A percentile compares a stretch with the other conserved stretches of the same genome.
Evolutionary conservation across 2,329 filamentous ascomycete species (phyloP).

Genomic region (Trichoderma gracile): DNA sequence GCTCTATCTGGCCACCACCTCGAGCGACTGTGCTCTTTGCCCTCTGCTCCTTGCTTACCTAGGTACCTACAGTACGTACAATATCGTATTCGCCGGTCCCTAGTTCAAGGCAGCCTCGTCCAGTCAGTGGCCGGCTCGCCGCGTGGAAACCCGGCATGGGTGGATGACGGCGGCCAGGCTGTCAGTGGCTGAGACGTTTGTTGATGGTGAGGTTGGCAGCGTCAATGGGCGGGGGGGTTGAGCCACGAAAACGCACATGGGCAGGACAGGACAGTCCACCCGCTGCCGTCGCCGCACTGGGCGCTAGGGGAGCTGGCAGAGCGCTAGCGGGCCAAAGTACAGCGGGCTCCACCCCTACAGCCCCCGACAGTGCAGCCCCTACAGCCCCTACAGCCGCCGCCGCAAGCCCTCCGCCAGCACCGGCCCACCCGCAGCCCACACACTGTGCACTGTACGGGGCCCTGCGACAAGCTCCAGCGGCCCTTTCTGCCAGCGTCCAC

Average conservation of each 20-base stretch:
- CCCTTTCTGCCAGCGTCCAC: background rate
- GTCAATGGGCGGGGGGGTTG: constrained; percentile 1
- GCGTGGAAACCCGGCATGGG: constrained; percentile 9
- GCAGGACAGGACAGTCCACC: background rate
- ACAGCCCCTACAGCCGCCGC: constrained; percentile 12
- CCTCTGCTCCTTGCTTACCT: no score
- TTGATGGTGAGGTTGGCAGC: background rate
- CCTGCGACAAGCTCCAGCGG: constrained; percentile 15
- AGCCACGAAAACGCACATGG: background rate
- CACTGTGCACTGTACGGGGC: constrained; percentile 19
- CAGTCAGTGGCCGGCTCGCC: background rate
- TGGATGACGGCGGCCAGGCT: constrained; percentile 19
- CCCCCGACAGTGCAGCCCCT: no score
- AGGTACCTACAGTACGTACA: no score
- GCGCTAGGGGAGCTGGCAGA: constrained; percentile 22
- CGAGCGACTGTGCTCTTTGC: background rate
- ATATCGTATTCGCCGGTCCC: no score
- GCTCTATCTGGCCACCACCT: background rate
- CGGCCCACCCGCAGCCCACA: background rate
- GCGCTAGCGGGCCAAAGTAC: background rate
- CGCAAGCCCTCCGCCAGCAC: constrained; percentile 21
- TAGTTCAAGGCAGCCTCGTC: background rate
- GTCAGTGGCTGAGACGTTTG: constrained; percentile 13
- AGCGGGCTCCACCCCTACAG: constrained; percentile 15
- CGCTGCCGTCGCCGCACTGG: constrained; percentile 8